Conservation (phyloP, 2,329 filamentous ascomycete genomes). For the Pyrenophora graminea region DNA sequence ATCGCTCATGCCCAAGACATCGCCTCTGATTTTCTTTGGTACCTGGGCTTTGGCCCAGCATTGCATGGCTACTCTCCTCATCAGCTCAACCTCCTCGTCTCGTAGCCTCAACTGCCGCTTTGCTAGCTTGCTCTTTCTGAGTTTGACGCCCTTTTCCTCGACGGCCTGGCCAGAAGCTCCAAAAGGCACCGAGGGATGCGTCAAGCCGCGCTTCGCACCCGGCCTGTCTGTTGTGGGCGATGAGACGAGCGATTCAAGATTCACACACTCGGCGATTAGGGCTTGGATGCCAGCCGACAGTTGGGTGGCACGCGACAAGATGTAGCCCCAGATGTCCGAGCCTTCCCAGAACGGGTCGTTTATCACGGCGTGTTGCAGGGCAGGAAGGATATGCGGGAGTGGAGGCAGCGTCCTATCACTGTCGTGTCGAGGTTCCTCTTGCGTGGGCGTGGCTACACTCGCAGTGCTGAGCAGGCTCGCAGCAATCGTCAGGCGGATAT, state of each 20-base stretch:
- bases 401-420: slow-evolving; percentile 31
- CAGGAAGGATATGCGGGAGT: slow-evolving; percentile 48
- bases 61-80: slow-evolving; percentile 49
- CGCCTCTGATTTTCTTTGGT: slow-evolving; percentile 31
- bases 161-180: slow-evolving; percentile 3
- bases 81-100: slow-evolving; percentile 50
- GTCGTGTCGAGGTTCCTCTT: slow-evolving; percentile 11
- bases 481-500: slow-evolving; percentile 53
- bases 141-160: slow-evolving; percentile 34
- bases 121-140: slow-evolving; percentile 50
- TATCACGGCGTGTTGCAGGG: slow-evolving; percentile 47
- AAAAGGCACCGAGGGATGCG: slow-evolving; percentile 23
- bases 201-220: slow-evolving; percentile 22
- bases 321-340: slow-evolving; percentile 49
- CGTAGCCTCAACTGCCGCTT: slow-evolving; percentile 52
- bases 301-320: slow-evolving; percentile 50
- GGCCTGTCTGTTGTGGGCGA: slow-evolving; percentile 31
- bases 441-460: slow-evolving; percentile 9
- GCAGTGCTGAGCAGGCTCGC: slow-evolving; percentile 48
- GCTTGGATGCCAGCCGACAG: slow-evolving; percentile 52
- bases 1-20: slow-evolving; percentile 22
- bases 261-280: slow-evolving; percentile 51
- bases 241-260: slow-evolving; percentile 49
- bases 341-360: slow-evolving; percentile 50
- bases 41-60: slow-evolving; percentile 47